These are phyloP conservation scores for Colletotrichum chrysophilum DNA, from an alignment of 2,329 filamentous ascomycete genomes.

Conservation along the genomic window DNA sequence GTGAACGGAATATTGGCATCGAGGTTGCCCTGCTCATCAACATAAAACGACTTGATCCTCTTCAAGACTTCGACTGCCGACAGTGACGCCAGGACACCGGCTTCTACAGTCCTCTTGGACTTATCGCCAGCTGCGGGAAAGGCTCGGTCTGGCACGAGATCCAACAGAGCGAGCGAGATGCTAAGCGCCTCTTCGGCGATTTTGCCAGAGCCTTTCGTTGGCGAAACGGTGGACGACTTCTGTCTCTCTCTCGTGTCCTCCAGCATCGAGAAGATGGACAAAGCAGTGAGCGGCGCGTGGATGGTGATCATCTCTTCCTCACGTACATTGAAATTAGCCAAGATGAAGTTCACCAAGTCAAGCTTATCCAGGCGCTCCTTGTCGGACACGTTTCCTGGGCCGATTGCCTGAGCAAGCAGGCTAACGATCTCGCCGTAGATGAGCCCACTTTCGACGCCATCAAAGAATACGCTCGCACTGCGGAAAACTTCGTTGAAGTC, in stretches of 20 bases:
- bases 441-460: conserved; percentile 91
- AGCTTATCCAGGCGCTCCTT: conserved; percentile 67
- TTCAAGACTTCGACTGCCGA: conserved; percentile 60
- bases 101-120: conserved; percentile 27
- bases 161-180: conserved; percentile 63
- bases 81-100: conserved; percentile 32
- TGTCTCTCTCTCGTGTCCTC: conserved; percentile 53
- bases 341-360: conserved; percentile 78
- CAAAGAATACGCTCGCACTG: conserved; percentile 95
- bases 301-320: conserved; percentile 95
- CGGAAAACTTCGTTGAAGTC: conserved; percentile 87
- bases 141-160: conserved; percentile 68
- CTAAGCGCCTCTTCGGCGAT: conserved; percentile 40
- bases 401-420: conserved; percentile 67
- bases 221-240: not conserved
- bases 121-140: conserved; percentile 47
- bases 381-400: conserved; percentile 45
- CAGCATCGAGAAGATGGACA: conserved; percentile 69
- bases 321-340: conserved; percentile 87
- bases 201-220: conserved; percentile 30
- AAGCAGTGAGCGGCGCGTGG: conserved; percentile 78
- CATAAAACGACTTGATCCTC: conserved; percentile 70
- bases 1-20: conserved; percentile 68
- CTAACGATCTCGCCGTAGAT: conserved; percentile 86
- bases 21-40: conserved; percentile 71